phyloP scores from a whole-genome alignment of 768 basidiomycete genomes.

The Termitomyces sp. region DNA sequence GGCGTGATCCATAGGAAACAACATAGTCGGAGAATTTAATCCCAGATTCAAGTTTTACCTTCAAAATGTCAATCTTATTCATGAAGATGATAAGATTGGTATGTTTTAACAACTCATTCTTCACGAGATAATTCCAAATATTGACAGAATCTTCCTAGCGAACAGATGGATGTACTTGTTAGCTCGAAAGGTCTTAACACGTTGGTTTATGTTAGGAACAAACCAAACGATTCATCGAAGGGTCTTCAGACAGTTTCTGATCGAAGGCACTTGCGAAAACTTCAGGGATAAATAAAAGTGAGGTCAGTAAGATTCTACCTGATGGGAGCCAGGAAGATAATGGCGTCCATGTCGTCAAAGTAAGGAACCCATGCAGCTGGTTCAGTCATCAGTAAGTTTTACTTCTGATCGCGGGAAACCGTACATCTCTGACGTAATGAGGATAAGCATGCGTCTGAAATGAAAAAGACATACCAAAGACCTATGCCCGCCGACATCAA shows the following conservation, averaged over 20 bases:
- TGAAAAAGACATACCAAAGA: slow-evolving; percentile 45
- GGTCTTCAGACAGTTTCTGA: slow-evolving; percentile 63
- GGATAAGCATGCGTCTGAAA: not conserved
- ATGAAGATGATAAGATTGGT: slow-evolving; percentile 77
- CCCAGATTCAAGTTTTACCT: slow-evolving; percentile 58
- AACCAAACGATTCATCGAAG: slow-evolving; percentile 56
- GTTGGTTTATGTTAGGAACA: not conserved
- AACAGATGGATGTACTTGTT: not conserved
- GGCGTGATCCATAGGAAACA: slow-evolving; percentile 60
- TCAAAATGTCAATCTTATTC: slow-evolving; percentile 77
- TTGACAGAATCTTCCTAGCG: slow-evolving; percentile 69
- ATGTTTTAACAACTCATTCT: slow-evolving; percentile 61
- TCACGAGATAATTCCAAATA: slow-evolving; percentile 69
- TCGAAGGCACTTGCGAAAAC: slow-evolving; percentile 47
- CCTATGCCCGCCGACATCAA: slow-evolving; percentile 58
- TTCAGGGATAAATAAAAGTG: not conserved
- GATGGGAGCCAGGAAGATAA: slow-evolving; percentile 68
- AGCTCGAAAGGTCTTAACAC: not conserved
- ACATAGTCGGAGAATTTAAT: slow-evolving; percentile 63
- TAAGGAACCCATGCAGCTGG: slow-evolving; percentile 53
- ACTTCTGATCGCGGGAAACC: not conserved
- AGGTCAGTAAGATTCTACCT: slow-evolving; percentile 23
- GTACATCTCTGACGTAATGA: slow-evolving; percentile 12
- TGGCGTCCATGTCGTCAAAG: slow-evolving; percentile 68
- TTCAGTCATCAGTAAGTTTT: not conserved